Percentiles rank a stretch among this genome's conserved stretches.
These are phyloP conservation scores for Rhodotorula taiwanensis DNA, from an alignment of 768 basidiomycete species.

Conservation along the genomic window DNA sequence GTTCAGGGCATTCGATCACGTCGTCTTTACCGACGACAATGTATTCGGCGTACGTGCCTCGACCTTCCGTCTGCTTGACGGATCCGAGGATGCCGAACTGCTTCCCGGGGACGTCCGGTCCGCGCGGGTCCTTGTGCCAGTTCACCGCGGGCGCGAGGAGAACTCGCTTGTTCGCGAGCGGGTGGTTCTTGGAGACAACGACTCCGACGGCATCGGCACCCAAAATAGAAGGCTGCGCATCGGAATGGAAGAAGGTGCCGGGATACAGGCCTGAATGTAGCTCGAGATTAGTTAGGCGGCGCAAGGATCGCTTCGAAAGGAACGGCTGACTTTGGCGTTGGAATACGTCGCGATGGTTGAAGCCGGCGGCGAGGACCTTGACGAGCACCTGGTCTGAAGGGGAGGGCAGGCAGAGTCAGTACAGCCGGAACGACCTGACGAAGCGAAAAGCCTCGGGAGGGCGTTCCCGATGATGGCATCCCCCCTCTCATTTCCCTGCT, in stretches of 20 bases:
- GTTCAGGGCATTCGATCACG: constrained; percentile 59
- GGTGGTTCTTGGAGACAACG: constrained; percentile 31
- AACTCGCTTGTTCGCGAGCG: constrained; percentile 29
- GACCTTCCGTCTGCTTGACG: constrained; percentile 47
- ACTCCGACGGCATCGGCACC: constrained; percentile 40
- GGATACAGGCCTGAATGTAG: constrained; percentile 31
- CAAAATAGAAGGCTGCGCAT: constrained; percentile 23
- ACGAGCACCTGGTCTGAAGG: constrained; percentile 48
- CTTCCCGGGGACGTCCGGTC: constrained; percentile 30
- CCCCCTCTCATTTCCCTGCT: too few species aligned
- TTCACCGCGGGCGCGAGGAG: constrained; percentile 23
- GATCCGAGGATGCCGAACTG: constrained; percentile 68
- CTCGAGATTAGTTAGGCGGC: neutral
- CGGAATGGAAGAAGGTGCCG: constrained; percentile 32
- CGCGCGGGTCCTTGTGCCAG: constrained; percentile 31
- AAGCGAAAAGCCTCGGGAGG: too few species aligned
- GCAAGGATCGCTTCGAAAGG: neutral
- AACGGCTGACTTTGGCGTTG: constrained; percentile 45
- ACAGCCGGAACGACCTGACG: too few species aligned
- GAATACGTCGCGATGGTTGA: constrained; percentile 63
- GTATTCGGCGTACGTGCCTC: constrained; percentile 70
- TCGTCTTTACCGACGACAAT: constrained; percentile 61
- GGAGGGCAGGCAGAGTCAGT: too few species aligned
- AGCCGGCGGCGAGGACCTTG: constrained; percentile 54
- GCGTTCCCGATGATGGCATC: too few species aligned